These are phyloP conservation scores for Cyamopsis tetragonoloba DNA, from an alignment of 306 rosid species.

Conservation along the genomic window DNA sequence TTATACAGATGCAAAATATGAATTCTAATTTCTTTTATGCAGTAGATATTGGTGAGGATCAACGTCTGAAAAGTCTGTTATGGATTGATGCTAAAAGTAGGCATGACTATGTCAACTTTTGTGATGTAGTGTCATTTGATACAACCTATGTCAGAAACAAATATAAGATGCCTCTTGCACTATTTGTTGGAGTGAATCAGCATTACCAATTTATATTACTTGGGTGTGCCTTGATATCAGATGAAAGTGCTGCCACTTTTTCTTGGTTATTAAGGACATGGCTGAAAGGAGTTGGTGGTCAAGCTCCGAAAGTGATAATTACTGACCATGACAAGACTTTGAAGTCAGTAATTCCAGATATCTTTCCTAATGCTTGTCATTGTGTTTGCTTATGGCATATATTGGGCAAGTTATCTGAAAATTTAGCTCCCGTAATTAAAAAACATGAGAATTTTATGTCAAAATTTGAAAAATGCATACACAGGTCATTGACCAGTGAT, in stretches of 20 bases:
- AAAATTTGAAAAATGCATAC: conserved; percentile 80
- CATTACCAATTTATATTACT: conserved; percentile 88
- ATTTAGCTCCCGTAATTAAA: conserved; percentile 68
- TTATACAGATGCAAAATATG: conserved; percentile 73
- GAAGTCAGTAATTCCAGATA: conserved; percentile 64
- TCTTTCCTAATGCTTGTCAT: conserved; percentile 66
- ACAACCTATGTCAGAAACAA: conserved; percentile 81
- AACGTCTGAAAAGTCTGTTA: conserved; percentile 68
- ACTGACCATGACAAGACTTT: conserved; percentile 78
- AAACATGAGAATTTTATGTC: conserved; percentile 71
- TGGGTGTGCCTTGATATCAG: conserved; percentile 93
- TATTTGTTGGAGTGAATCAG: conserved; percentile 95
- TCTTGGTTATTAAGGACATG: conserved; percentile 80
- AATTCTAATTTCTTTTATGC: conserved; percentile 89
- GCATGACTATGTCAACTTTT: conserved; percentile 77
- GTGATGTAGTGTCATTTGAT: conserved; percentile 86
- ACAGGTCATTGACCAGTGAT: conserved; percentile 73
- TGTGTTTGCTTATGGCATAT: conserved; percentile 81
- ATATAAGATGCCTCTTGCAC: conserved; percentile 89
- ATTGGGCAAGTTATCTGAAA: conserved; percentile 81
- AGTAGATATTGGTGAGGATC: conserved; percentile 87
- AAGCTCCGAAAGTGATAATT: conserved; percentile 77
- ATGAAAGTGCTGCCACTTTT: conserved; percentile 65
- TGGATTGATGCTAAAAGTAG: conserved; percentile 98
- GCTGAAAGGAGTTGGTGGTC: conserved; percentile 92